Base-by-base conservation (phyloP, 73 alveolate genomes). In the Paramecium primaurelia region DNA sequence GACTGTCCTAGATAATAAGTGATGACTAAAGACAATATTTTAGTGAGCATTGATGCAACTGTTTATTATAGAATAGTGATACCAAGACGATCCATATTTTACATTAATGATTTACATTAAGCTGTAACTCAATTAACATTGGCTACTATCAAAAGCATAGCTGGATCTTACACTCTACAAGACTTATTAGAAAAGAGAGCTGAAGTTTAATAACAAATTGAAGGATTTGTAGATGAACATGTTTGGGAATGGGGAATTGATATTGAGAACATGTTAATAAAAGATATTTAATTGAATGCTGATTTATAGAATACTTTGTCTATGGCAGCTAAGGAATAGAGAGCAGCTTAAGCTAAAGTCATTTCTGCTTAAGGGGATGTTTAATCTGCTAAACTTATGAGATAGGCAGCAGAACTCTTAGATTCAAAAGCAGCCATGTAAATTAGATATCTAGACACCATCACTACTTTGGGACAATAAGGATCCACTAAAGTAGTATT, bases 401-500 rank as follows among this genome's bases (percentile, higher is more conserved):
- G 80, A 69, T 37, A 88, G 75, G 93, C 93, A 7, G 75, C 93
- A 16, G 86, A 88, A 26, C 59, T 69, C 28, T 71, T 88, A 16
- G 86, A 88, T 69, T 88, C 93, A 7, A 88, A 88, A n/a, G 93
- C 93, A 88, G 93, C 93, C 51, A 88, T 88, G 93, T 45, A 88
- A 69, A 88, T 88, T 12, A 38, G 93, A 44, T 88, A 88, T 71
- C 26, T 88, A 68, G 93, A 88, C 4, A 88, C 93, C 22, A 69
- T 88, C 8, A 88, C 69, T 4, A 30, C 80, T 28, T 28, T 88
- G 30, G 86, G 90, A 36, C 11, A 88, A 71, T 68, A 88, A 25
- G 93, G 93, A 77, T 40, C 71, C 54, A 80, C 93, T 8, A 88
- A 59, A 71, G 93, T 88, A 30, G 86, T 88, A 42, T 69, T 88